Conservation (phyloP, 495 filamentous ascomycete species). For the Penicillium antarcticum region DNA sequence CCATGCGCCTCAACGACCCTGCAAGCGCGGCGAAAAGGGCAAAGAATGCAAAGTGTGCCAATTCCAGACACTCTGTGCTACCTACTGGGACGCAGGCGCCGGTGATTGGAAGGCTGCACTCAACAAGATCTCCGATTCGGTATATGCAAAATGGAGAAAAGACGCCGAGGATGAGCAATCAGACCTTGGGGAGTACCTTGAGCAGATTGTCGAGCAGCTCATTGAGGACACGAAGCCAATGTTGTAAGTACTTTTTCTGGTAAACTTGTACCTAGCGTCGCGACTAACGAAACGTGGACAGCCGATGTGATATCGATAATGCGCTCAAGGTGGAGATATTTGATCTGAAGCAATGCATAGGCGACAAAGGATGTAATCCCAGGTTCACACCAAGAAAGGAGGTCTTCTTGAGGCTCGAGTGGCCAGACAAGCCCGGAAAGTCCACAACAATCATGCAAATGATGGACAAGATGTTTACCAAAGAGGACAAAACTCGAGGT, state of each 20-base stretch:
- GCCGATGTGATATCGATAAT: background rate
- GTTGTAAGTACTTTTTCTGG: conserved; percentile 8
- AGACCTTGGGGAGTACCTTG: conserved; percentile 25
- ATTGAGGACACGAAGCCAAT: background rate
- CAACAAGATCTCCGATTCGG: background rate
- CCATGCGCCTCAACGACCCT: conserved; percentile 1
- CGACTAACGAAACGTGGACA: background rate
- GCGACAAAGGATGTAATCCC: background rate
- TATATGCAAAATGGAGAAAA: conserved; percentile 3
- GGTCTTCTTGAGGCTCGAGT: background rate
- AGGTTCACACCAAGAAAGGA: background rate
- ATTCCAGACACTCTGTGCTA: conserved; percentile 7
- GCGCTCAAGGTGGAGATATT: background rate
- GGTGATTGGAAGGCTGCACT: background rate
- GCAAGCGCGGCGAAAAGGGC: background rate
- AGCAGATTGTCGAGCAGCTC: conserved; percentile 12
- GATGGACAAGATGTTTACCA: background rate
- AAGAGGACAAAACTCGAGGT: background rate
- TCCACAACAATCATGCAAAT: background rate
- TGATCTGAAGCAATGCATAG: background rate
- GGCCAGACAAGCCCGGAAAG: no score
- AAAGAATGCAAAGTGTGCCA: conserved; percentile 14
- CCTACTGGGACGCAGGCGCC: conserved; percentile 19
- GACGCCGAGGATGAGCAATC: conserved; percentile 10
- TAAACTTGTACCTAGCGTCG: background rate